Base-by-base conservation (phyloP, 371 early-diverging fungal species). In the Fennellomyces sp. region DNA sequence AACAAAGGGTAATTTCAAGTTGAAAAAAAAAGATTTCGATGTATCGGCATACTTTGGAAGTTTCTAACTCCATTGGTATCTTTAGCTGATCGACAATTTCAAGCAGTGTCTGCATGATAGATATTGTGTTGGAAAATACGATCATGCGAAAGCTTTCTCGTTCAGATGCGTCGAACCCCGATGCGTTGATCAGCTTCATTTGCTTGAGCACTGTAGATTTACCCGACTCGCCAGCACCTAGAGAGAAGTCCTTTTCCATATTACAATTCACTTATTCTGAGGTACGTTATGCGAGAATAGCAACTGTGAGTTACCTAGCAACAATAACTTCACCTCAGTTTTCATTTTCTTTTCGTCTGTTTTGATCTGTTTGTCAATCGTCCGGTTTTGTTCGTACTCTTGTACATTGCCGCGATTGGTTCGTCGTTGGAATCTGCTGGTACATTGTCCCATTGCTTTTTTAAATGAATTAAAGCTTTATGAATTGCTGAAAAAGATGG, bases 201-300 rank as follows among this genome's bases (percentile, higher is more conserved):
- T 97, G 96, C 75, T 97, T 97, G 35, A 97, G 76, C 51, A 97
- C 90, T 28, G 97, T 97, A 45, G 91, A 90, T 71, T 97, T 97
- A 25, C 97, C 97, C 5, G 96, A 94, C 76, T 97, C 97, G 30
- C 97, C 97, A 23, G 96, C 94, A 47, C 97, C 95, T 94, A 63
- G 8, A 28, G 15, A 53, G 30, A 23, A 25, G 19, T 35, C 13
- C 36, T n/a, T 35, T 38, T 35, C n/a, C n/a, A n/a, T n/a, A n/a
- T n/a, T 29, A 55, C 29, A 31, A 19, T 21, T 19, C 12, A 21
- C 21, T 23, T 27, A 19, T 56, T 36, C n/a, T n/a, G n/a, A n/a
- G n/a, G n/a, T n/a, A n/a, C n/a, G n/a, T n/a, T n/a, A n/a, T n/a
- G n/a, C n/a, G n/a, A n/a, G n/a, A n/a, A n/a, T 10, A 36, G 19